Base-by-base conservation (phyloP, 192 early-diverging fungal species). In the Cladochytrium replicatum region DNA sequence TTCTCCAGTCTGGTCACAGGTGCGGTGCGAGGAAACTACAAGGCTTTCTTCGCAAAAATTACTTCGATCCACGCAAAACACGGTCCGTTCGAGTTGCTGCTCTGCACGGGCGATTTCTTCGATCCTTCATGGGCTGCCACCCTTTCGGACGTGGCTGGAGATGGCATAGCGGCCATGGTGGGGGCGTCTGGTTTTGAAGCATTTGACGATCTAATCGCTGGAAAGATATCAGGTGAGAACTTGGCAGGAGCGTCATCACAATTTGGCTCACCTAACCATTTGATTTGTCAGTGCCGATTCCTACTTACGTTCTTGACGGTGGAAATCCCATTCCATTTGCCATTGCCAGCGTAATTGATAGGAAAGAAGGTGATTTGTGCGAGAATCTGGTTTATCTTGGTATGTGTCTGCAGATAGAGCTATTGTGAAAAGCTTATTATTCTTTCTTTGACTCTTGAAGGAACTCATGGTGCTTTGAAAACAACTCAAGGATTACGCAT, bases 91-190 rank as follows among this genome's bases (percentile, higher is more conserved):
- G 85, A 88, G 26, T 52, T 89, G 22, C 59, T 89, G 21, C 68
- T 95, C 4, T 80, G 85, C 29, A 70, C 75, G 0, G 91, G 91
- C 13, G 86, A 91, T 64, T 81, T 95, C 29, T 90, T 91, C 64
- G 67, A 62, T 8, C 32, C 67, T n/a, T n/a, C n/a, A n/a, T n/a
- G n/a, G n/a, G n/a, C n/a, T n/a, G 67, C 61, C 9, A 27, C 67
- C 0, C 13, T 17, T 3, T 52, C 58, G 3, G 60, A 73, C 15
- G 68, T 61, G 0, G 49, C 65, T 13, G 59, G 67, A 13, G 74
- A 72, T 27, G 58, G 67, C 11, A 50, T 78, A 9, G 61, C 70
- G 9, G 58, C 68, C 2, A 50, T 88, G n/a, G 52, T 84, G 30
- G 64, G 15, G 13, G 41, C 6, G 45, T 8, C 26, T 23, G 31